These are phyloP conservation scores for Candida qinlingensis DNA, from an alignment of 805 yeast genomes.

Conservation along the genomic window DNA sequence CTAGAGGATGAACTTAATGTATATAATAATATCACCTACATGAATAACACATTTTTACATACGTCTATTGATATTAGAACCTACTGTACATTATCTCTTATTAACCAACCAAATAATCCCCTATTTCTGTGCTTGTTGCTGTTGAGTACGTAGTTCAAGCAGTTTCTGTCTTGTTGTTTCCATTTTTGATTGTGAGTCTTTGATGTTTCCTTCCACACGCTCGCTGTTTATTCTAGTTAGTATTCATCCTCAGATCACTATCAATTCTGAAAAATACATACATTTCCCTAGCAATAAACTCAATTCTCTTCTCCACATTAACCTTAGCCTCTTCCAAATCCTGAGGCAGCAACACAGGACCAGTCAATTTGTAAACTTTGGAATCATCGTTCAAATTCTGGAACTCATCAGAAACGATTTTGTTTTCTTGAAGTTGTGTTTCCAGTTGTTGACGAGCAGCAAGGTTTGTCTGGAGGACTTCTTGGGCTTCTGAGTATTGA, in stretches of 20 bases:
- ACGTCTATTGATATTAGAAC: too few relatives aligned
- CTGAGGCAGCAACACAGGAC: slow-evolving; percentile 89
- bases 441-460: slow-evolving; percentile 81
- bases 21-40: too few relatives aligned
- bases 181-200: slow-evolving; percentile 46
- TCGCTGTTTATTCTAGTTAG: slow-evolving; percentile 23
- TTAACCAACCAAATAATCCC: background rate
- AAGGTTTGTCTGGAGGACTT: slow-evolving; percentile 46
- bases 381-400: slow-evolving; percentile 57
- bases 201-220: slow-evolving; percentile 69
- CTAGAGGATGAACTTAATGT: slow-evolving; percentile 42
- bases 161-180: slow-evolving; percentile 56
- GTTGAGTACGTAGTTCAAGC: slow-evolving; percentile 37
- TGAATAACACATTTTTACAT: too few relatives aligned
- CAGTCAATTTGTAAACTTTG: slow-evolving; percentile 82
- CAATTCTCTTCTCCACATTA: slow-evolving; percentile 85
- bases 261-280: slow-evolving; percentile 5
- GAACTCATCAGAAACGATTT: slow-evolving; percentile 82
- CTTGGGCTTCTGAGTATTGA: slow-evolving; percentile 42
- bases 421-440: slow-evolving; percentile 91
- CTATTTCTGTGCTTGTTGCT: slow-evolving; percentile 1
- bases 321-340: slow-evolving; percentile 74
- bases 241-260: background rate
- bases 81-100: too few relatives aligned
- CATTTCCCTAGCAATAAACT: slow-evolving; percentile 79